These are phyloP conservation scores for Stephanodiscus triporus DNA, from an alignment of 108 stramenopile genomes.

Conservation along the genomic window DNA sequence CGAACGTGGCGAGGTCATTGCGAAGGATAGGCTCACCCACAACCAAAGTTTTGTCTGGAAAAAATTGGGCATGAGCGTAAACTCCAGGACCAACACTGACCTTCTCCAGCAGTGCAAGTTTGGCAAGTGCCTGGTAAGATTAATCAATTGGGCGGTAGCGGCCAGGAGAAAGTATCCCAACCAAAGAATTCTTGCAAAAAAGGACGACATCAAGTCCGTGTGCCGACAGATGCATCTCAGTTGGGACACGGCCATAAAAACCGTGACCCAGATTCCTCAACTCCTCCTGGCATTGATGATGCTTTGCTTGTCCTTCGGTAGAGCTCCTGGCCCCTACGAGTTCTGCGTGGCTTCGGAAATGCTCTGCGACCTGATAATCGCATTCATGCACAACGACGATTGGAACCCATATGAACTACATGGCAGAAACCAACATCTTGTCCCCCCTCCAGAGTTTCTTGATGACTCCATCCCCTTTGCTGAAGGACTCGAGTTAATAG, in stretches of 20 bases:
- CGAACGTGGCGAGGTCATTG: constrained; percentile 5
- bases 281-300: background rate
- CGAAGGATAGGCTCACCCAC: constrained; percentile 22
- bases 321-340: constrained; percentile 25
- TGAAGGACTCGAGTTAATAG: constrained; percentile 6
- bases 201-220: constrained; percentile 24
- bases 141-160: constrained; percentile 6
- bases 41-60: constrained; percentile 11
- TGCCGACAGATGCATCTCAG: constrained; percentile 12
- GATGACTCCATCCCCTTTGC: constrained; percentile 6
- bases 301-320: constrained; percentile 17
- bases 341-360: constrained; percentile 16
- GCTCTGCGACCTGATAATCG: constrained; percentile 18
- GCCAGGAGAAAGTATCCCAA: constrained; percentile 4
- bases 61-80: constrained; percentile 11
- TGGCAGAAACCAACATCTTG: constrained; percentile 7
- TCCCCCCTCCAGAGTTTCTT: background rate
- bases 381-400: constrained; percentile 5
- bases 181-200: background rate
- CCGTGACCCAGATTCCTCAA: constrained; percentile 6
- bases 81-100: background rate
- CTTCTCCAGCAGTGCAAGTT: background rate
- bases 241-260: constrained; percentile 2
- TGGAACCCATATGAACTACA: constrained; percentile 12
- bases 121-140: constrained; percentile 5